Percentiles rank a stretch among this genome's conserved stretches.
phyloP scores from a whole-genome alignment of 805 yeast species.

The Kluyveromyces siamensis region DNA sequence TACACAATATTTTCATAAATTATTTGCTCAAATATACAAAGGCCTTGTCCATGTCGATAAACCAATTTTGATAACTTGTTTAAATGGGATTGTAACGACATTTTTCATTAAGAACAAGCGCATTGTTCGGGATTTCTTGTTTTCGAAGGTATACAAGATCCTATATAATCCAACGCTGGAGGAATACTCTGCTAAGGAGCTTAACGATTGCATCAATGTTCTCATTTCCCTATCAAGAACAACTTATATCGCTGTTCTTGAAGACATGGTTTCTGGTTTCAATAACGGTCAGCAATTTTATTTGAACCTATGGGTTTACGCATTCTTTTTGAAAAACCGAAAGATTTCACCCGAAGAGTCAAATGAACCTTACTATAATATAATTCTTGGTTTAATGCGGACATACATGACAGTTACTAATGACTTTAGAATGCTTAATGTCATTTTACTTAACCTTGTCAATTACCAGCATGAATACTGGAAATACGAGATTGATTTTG shows the following conservation, averaged over 20 bases:
- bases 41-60: constrained; percentile 50
- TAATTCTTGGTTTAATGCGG: constrained; percentile 26
- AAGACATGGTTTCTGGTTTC: constrained; percentile 17
- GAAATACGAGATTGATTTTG: constrained; percentile 29
- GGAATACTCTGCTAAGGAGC: constrained; percentile 36
- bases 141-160: constrained; percentile 38
- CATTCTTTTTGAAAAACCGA: constrained; percentile 28
- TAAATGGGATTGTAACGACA: constrained; percentile 44
- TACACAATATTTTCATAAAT: constrained; percentile 41
- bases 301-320: constrained; percentile 31
- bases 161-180: constrained; percentile 28
- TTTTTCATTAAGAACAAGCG: constrained; percentile 41
- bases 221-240: constrained; percentile 52
- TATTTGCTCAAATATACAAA: constrained; percentile 57
- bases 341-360: constrained; percentile 10
- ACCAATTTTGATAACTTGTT: constrained; percentile 49
- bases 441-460: constrained; percentile 24
- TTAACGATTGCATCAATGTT: constrained; percentile 59
- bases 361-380: constrained; percentile 20
- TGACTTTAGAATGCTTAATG: constrained; percentile 18
- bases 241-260: constrained; percentile 28
- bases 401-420: constrained; percentile 26
- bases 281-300: constrained; percentile 17
- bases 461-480: constrained; percentile 30
- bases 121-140: constrained; percentile 51